These are phyloP conservation scores for Clarireedia sp. DNA, from an alignment of 2,329 filamentous ascomycete genomes.

Conservation along the genomic window DNA sequence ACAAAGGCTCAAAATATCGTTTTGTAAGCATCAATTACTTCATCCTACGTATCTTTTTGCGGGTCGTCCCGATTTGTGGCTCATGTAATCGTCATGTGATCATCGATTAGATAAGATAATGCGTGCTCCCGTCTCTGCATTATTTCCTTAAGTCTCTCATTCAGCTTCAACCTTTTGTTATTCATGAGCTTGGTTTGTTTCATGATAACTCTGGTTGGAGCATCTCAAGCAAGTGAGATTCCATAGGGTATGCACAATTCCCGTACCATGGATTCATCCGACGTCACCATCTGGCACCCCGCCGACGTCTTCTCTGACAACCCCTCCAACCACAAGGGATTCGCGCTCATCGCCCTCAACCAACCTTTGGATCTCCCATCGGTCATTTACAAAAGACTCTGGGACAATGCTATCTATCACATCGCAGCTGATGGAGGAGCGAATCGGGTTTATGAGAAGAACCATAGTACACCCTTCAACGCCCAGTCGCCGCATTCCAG, in stretches of 20 bases:
- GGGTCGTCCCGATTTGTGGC: background rate
- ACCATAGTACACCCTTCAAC: slow-evolving; percentile 6
- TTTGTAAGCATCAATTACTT: slow-evolving; percentile 21
- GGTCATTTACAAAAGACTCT: slow-evolving; percentile 29
- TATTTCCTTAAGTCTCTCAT: background rate
- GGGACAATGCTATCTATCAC: slow-evolving; percentile 44
- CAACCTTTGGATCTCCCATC: slow-evolving; percentile 44
- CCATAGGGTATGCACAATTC: background rate
- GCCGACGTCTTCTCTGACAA: slow-evolving; percentile 24
- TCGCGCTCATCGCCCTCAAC: slow-evolving; percentile 51
- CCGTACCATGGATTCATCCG: slow-evolving; percentile 8
- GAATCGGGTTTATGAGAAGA: slow-evolving; percentile 56
- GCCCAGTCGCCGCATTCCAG: background rate
- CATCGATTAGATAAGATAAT: slow-evolving; percentile 3
- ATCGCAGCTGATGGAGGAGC: slow-evolving; percentile 90
- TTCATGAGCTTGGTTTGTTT: background rate
- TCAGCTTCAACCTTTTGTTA: background rate
- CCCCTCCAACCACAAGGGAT: slow-evolving; percentile 25
- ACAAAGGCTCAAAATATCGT: slow-evolving; percentile 13
- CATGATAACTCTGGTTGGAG: background rate
- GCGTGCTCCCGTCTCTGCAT: background rate
- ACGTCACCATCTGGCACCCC: slow-evolving; percentile 30
- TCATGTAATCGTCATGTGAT: background rate
- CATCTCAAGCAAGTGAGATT: background rate
- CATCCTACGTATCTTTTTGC: slow-evolving; percentile 10